Percentiles rank a stretch among this genome's conserved stretches.
Evolutionary conservation across 257 asterid genomes (phyloP).

Genomic region (Gentiana dahurica): DNA sequence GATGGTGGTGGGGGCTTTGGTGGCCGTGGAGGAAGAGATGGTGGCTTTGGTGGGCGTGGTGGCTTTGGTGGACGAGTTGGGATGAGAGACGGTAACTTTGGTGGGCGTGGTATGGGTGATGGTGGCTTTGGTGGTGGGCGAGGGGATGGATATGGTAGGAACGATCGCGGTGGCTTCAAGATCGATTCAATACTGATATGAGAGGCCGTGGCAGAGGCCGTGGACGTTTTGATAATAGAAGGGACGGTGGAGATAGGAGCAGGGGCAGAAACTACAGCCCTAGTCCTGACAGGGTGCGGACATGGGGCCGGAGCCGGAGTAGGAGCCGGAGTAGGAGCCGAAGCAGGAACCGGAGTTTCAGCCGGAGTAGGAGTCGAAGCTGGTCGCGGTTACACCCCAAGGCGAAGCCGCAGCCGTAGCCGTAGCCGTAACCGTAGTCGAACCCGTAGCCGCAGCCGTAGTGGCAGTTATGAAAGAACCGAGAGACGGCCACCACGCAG

Average conservation of each 20-base stretch:
- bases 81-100: constrained; percentile 34
- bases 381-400: constrained; percentile 43
- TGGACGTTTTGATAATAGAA: constrained; percentile 61
- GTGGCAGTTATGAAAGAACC: constrained; percentile 43
- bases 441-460: constrained; percentile 35
- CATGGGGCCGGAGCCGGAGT: constrained; percentile 60
- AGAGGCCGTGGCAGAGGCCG: constrained; percentile 67
- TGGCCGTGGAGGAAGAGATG: constrained; percentile 56
- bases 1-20: constrained; percentile 61
- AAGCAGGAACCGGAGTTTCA: constrained; percentile 36
- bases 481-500: constrained; percentile 66
- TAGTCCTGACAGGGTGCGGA: constrained; percentile 73
- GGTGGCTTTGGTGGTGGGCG: constrained; percentile 45
- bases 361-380: constrained; percentile 51
- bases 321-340: constrained; percentile 29
- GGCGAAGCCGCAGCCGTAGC: constrained; percentile 41
- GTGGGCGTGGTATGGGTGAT: constrained; percentile 55
- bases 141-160: constrained; percentile 59
- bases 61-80: constrained; percentile 50
- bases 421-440: constrained; percentile 41
- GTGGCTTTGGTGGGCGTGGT: constrained; percentile 49
- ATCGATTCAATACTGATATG: constrained; percentile 38
- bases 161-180: constrained; percentile 43
- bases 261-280: constrained; percentile 59
- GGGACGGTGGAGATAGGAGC: constrained; percentile 50